A percentile compares a stretch with the other conserved stretches of the same genome.
These are phyloP conservation scores for Massariosphaeria phaeospora DNA, from an alignment of 495 filamentous ascomycete species.

Conservation along the genomic window DNA sequence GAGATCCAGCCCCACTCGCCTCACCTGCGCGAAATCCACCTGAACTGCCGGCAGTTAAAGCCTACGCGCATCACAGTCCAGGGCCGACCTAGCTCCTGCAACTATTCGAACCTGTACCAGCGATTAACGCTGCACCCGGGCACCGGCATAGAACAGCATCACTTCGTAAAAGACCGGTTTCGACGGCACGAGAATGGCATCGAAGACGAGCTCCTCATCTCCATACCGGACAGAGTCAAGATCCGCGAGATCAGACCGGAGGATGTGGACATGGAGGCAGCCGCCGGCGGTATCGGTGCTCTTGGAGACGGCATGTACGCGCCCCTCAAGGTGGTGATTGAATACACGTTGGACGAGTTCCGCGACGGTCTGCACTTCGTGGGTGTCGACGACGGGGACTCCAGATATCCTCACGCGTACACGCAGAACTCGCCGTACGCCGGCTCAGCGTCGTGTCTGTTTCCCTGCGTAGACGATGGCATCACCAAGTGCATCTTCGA, in stretches of 20 bases:
- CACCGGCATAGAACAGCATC: conserved; percentile 69
- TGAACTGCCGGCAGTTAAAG: conserved; percentile 84
- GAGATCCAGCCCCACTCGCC: conserved; percentile 64
- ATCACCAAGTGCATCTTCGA: conserved; percentile 79
- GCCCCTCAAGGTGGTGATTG: conserved; percentile 58
- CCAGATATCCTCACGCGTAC: conserved; percentile 83
- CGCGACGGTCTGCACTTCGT: conserved; percentile 89
- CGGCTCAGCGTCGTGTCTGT: conserved; percentile 77
- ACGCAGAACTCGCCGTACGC: conserved; percentile 73
- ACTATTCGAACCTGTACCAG: conserved; percentile 71
- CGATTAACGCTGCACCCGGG: conserved; percentile 57
- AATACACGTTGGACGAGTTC: conserved; percentile 67
- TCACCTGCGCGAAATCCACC: conserved; percentile 61
- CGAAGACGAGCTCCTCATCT: conserved; percentile 57
- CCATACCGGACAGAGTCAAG: conserved; percentile 59
- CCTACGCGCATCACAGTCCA: conserved; percentile 67
- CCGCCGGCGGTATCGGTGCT: conserved; percentile 36
- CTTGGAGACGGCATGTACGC: conserved; percentile 40
- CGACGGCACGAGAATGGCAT: conserved; percentile 53
- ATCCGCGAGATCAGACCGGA: conserved; percentile 2
- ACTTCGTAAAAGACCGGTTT: conserved; percentile 48
- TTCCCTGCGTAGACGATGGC: conserved; percentile 85
- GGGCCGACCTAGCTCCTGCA: conserved; percentile 52
- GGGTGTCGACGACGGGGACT: conserved; percentile 70
- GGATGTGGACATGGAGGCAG: conserved; percentile 25